phyloP scores from a whole-genome alignment of 2,329 filamentous ascomycete species.

The Graphium sp. region DNA sequence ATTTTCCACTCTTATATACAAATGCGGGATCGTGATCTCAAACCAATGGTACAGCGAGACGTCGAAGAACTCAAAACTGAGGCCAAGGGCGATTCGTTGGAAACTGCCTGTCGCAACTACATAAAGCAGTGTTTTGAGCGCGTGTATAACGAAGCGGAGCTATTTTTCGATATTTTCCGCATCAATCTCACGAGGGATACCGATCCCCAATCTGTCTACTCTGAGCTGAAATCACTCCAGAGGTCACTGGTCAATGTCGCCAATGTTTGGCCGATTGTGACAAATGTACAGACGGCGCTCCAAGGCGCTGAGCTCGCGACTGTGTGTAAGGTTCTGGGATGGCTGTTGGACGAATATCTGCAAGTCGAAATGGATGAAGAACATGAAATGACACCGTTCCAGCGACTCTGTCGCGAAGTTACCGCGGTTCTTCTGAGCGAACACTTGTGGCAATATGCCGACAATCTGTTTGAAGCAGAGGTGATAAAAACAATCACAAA shows the following conservation, averaged over 20 bases:
- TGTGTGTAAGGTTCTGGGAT: slow-evolving; percentile 37
- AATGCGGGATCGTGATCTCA: slow-evolving; percentile 34
- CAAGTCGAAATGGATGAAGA: slow-evolving; percentile 39
- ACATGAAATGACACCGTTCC: slow-evolving; percentile 32
- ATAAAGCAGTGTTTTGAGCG: slow-evolving; percentile 44
- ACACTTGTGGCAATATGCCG: slow-evolving; percentile 39
- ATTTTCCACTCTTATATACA: slow-evolving; percentile 36
- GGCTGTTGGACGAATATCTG: slow-evolving; percentile 41
- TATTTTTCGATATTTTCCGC: slow-evolving; percentile 38
- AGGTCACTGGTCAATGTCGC: slow-evolving; percentile 34
- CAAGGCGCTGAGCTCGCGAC: slow-evolving; percentile 28
- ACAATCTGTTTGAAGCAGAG: slow-evolving; percentile 35
- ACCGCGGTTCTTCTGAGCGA: slow-evolving; percentile 37
- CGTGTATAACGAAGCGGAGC: slow-evolving; percentile 32
- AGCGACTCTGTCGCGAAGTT: slow-evolving; percentile 35
- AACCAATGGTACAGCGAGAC: slow-evolving; percentile 33
- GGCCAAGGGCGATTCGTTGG: slow-evolving; percentile 26
- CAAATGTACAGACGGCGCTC: slow-evolving; percentile 28
- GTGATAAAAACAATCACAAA: slow-evolving; percentile 36
- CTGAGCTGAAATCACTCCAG: slow-evolving; percentile 28
- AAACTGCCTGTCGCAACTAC: slow-evolving; percentile 38
- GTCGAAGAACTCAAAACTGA: slow-evolving; percentile 36
- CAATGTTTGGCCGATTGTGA: slow-evolving; percentile 34
- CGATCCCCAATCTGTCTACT: slow-evolving; percentile 30
- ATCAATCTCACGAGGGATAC: slow-evolving; percentile 35